Base-by-base conservation (phyloP, 169 alveolate genomes). In the Plasmodium vivax region DNA sequence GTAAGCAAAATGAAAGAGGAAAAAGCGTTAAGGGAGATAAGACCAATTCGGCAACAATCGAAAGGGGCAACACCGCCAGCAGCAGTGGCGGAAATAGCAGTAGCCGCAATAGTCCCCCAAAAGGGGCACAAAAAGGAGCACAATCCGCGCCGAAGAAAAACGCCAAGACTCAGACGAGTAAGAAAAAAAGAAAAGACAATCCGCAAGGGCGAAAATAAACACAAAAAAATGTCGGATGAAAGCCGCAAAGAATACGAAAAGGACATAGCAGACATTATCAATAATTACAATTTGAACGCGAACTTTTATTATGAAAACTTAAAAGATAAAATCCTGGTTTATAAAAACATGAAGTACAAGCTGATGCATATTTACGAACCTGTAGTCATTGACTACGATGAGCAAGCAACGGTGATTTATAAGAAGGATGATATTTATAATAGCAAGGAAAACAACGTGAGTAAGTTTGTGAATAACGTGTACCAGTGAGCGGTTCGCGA, bases 381-480 rank as follows among this genome's bases (percentile, higher is more conserved):
- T 12, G 81, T 88, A 34, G 75, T 88, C 38, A 88, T 88, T 79
- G 94, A 88, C 36, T 88, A 88, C 58, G 94, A 88, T 27, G 94
- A 88, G 51, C 94, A 88, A 80, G 94, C 94, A 58, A 88, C 94
- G 12, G 94, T 88, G n/a, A 88, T 88, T 36, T 88, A 88, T 88
- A 88, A 79, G 82, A 88, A 88, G 74, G 94, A 80, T 23, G 94
- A 88, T 80, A 88, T 88, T 79, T 88, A 88, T 88, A 88, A 68
- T 47, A 81, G 81, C 51, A 88, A 68, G 73, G 94, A 88, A 80
- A 88, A 88, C 34, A 81, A 88, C 47, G 88, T 88, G n/a, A 79
- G 82, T 81, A 80, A 80, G 38, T 88, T 88, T 88, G 94, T 88
- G 75, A 88, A 88, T 88, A 88, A 88, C 51, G 90, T 88, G n/a